phyloP scores from a whole-genome alignment of 345 rosid genomes.

The Odontarrhena argentea region DNA sequence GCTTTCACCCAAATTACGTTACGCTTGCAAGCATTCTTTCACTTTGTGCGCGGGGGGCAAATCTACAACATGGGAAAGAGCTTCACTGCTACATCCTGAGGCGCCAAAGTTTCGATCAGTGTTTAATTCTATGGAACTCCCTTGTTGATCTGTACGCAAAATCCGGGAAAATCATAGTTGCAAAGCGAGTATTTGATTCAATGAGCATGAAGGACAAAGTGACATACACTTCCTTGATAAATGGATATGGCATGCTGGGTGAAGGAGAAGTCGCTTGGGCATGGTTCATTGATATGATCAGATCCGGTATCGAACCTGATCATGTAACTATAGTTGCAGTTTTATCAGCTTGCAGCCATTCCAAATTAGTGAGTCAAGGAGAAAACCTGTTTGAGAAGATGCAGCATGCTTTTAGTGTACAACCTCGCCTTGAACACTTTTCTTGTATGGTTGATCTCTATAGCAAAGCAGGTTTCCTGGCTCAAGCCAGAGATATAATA shows the following conservation, averaged over 20 bases:
- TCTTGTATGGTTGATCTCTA: constrained; percentile 78
- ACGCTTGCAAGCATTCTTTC: constrained; percentile 73
- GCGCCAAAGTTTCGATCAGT: constrained; percentile 45
- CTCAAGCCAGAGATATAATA: constrained; percentile 55
- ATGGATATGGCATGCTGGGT: constrained; percentile 68
- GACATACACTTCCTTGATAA: constrained; percentile 79
- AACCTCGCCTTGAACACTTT: constrained; percentile 64
- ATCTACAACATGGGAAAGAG: constrained; percentile 76
- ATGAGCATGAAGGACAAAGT: constrained; percentile 66
- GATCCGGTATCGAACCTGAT: constrained; percentile 57
- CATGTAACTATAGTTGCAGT: constrained; percentile 79
- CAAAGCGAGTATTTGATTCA: constrained; percentile 54
- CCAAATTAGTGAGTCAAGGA: constrained; percentile 60
- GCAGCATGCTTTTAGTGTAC: constrained; percentile 47
- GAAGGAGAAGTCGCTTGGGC: constrained; percentile 53
- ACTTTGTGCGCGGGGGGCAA: constrained; percentile 66
- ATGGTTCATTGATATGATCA: constrained; percentile 60
- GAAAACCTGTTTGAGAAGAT: constrained; percentile 53
- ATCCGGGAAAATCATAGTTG: constrained; percentile 56
- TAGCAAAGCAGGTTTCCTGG: constrained; percentile 68
- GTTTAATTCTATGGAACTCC: constrained; percentile 64
- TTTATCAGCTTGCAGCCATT: constrained; percentile 87
- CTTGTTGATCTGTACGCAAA: constrained; percentile 78
- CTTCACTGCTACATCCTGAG: constrained; percentile 68
- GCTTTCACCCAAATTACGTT: constrained; percentile 62